Conservation (phyloP, 345 rosid species). For the Syzygium oleosum region DNA sequence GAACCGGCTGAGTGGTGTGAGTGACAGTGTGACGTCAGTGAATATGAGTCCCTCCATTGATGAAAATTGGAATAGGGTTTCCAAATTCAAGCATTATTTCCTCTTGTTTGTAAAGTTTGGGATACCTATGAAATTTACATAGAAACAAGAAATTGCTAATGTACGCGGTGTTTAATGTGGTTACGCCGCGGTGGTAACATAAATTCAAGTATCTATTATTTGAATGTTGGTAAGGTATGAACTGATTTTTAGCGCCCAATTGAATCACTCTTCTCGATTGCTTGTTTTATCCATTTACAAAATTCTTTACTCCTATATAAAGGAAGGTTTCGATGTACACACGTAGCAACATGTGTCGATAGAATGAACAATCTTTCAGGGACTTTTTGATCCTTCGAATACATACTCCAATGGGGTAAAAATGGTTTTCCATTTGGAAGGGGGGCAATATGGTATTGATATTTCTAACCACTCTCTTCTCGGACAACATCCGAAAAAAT, state of each 20-base stretch:
- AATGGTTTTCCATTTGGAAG: background rate
- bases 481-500: background rate
- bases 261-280: background rate
- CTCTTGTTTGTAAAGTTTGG: background rate
- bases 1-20: background rate
- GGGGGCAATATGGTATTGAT: background rate
- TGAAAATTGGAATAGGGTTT: background rate
- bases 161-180: background rate
- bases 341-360: background rate
- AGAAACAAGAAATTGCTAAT: background rate
- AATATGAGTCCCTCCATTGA: background rate
- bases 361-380: background rate
- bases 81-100: background rate
- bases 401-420: background rate
- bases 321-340: background rate
- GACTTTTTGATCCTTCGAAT: background rate
- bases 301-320: background rate
- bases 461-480: background rate
- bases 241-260: background rate
- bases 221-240: background rate
- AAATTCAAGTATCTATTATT: background rate
- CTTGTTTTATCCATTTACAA: background rate
- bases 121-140: background rate
- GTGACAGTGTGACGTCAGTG: background rate
- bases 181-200: accelerated